Percentiles rank a stretch among this genome's conserved stretches.
These are phyloP conservation scores for Dichomitus squalens DNA, from an alignment of 1,284 basidiomycete genomes.

Conservation along the genomic window DNA sequence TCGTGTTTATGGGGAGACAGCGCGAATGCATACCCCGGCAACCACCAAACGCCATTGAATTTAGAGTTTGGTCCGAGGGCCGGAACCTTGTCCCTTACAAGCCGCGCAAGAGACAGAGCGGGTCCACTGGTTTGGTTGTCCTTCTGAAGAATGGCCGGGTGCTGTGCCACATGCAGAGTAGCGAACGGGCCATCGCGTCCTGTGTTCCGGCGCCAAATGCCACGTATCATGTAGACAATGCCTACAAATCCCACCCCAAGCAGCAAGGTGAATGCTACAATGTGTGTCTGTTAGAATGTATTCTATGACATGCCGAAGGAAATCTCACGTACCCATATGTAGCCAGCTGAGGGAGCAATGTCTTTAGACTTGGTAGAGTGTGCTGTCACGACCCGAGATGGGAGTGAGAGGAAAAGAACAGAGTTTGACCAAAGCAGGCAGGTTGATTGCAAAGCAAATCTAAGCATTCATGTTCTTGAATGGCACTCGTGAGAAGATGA, in stretches of 20 bases:
- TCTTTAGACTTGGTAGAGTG: too few species aligned
- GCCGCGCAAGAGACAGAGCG: conserved; percentile 13
- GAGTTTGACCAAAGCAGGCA: not conserved
- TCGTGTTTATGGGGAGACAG: not conserved
- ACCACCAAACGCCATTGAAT: conserved; percentile 30
- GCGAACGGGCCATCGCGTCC: conserved; percentile 8
- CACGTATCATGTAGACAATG: not conserved
- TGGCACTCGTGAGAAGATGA: not conserved
- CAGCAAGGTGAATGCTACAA: not conserved
- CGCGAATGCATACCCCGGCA: conserved; percentile 26
- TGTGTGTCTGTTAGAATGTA: too few species aligned
- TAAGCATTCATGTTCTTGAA: not conserved
- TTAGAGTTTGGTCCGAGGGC: conserved; percentile 16
- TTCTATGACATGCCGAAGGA: not conserved
- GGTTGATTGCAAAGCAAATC: not conserved
- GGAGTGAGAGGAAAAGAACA: not conserved
- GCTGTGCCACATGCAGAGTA: conserved; percentile 4
- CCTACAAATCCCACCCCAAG: not conserved
- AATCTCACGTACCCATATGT: not conserved
- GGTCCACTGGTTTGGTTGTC: not conserved
- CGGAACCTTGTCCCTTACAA: conserved; percentile 24
- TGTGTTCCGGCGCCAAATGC: not conserved
- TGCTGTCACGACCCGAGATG: not conserved
- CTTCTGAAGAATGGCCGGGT: conserved; percentile 6
- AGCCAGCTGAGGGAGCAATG: not conserved